Evolutionary conservation across 1,139 yeast species (phyloP).

Genomic region (Lodderomyces jiufengensis): DNA sequence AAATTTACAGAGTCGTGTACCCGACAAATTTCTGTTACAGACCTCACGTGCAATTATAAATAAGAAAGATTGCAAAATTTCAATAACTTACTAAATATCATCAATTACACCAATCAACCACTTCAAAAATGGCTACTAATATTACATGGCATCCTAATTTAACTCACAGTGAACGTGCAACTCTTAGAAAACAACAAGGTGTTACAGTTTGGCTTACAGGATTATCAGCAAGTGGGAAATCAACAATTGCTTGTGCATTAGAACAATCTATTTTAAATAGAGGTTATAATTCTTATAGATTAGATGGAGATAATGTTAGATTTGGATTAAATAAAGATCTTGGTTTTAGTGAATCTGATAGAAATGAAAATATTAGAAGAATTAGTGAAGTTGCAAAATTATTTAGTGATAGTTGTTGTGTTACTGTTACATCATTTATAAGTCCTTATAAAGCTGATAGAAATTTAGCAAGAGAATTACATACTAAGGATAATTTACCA

Average conservation of each 20-base stretch:
- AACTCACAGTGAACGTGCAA: conserved; percentile 74
- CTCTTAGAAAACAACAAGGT: conserved; percentile 75
- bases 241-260: conserved; percentile 91
- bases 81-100: too few relatives aligned
- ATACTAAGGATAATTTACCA: conserved; percentile 69
- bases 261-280: conserved; percentile 74
- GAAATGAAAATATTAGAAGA: conserved; percentile 92
- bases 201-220: conserved; percentile 95
- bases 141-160: conserved; percentile 95
- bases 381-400: conserved; percentile 88
- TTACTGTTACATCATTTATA: conserved; percentile 86
- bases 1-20: too few relatives aligned
- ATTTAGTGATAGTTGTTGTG: conserved; percentile 84
- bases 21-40: too few relatives aligned
- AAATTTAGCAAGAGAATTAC: conserved; percentile 79
- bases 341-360: conserved; percentile 86
- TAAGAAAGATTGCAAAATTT: neutral
- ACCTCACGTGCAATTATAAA: conserved; percentile 12
- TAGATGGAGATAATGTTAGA: conserved; percentile 93
- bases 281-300: conserved; percentile 72
- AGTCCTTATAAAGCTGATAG: conserved; percentile 88
- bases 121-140: conserved; percentile 72
- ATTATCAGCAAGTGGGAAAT: conserved; percentile 89
- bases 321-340: conserved; percentile 93
- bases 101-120: neutral